Conservation (phyloP, 2,329 filamentous ascomycete genomes). For the Exserohilum rostratum region DNA sequence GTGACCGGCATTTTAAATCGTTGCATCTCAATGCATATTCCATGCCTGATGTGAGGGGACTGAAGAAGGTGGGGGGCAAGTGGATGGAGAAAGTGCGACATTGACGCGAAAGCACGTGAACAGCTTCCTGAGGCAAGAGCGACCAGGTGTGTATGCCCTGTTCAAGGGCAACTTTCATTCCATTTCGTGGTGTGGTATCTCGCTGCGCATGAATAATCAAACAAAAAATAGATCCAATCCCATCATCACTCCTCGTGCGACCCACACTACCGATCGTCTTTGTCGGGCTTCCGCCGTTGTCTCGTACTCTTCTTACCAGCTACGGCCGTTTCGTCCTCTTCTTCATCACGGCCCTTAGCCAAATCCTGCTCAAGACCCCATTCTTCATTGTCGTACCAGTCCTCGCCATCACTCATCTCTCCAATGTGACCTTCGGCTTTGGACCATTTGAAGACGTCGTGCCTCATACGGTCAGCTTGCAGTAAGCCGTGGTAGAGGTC, state of each 20-base stretch:
- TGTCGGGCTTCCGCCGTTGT: constrained; percentile 44
- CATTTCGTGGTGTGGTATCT: constrained; percentile 29
- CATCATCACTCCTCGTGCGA: not conserved
- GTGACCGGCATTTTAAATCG: constrained; percentile 73
- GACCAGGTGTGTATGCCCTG: not conserved
- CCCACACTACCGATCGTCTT: constrained; percentile 41
- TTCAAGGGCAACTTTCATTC: constrained; percentile 8
- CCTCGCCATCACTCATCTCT: constrained; percentile 86
- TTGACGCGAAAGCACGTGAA: constrained; percentile 16
- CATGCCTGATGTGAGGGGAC: constrained; percentile 57
- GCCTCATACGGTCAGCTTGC: constrained; percentile 73
- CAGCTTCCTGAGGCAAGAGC: constrained; percentile 21
- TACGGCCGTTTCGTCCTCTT: constrained; percentile 68
- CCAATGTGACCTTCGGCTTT: constrained; percentile 78
- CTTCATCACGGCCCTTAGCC: constrained; percentile 83
- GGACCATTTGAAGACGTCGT: constrained; percentile 74
- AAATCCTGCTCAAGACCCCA: constrained; percentile 77
- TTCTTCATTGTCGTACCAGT: constrained; percentile 85
- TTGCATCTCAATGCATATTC: constrained; percentile 81
- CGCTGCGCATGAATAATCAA: constrained; percentile 23
- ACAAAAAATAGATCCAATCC: not conserved
- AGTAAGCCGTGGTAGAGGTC: constrained; percentile 73
- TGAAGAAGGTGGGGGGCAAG: not conserved
- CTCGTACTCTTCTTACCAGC: constrained; percentile 57
- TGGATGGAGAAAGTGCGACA: constrained; percentile 5